A percentile compares a stretch with the other conserved stretches of the same genome.
These are phyloP conservation scores for Dictyostelium firmibasis DNA, from an alignment of 78 protist species.

Conservation along the genomic window DNA sequence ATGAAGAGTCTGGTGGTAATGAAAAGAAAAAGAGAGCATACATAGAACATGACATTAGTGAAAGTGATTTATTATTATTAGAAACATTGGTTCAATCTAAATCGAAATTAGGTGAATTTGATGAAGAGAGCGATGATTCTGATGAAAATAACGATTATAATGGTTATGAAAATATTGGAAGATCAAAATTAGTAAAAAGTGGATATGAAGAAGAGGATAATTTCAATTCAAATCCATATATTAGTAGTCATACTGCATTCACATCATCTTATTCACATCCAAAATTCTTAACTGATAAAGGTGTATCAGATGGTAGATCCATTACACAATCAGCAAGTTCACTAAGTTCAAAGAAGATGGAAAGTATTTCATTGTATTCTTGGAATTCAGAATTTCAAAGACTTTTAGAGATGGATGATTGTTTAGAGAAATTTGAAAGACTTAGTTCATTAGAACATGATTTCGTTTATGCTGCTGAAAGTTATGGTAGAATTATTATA, in stretches of 20 bases:
- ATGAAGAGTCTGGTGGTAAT: not conserved
- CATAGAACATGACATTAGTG: slow-evolving; percentile 14
- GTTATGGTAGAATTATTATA: slow-evolving; percentile 73
- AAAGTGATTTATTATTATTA: not conserved
- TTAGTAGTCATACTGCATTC: not conserved
- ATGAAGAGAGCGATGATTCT: not conserved
- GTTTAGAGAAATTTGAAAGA: slow-evolving; percentile 58
- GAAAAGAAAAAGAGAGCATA: not conserved
- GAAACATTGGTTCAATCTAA: not conserved
- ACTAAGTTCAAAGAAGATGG: not conserved
- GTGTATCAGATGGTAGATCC: not conserved
- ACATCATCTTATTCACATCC: slow-evolving; percentile 31
- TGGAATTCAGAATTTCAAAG: slow-evolving; percentile 71
- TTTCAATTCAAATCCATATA: slow-evolving; percentile 35
- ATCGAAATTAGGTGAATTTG: not conserved
- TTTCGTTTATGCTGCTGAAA: slow-evolving; percentile 78
- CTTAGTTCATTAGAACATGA: slow-evolving; percentile 46
- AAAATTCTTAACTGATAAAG: slow-evolving; percentile 8
- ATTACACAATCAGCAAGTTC: not conserved
- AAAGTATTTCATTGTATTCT: slow-evolving; percentile 5
- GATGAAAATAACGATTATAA: not conserved
- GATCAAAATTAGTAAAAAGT: not conserved
- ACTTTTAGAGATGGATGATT: slow-evolving; percentile 68
- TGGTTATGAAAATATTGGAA: not conserved
- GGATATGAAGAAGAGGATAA: not conserved